Percentiles rank a stretch among this genome's conserved stretches.
These are phyloP conservation scores for Speleostelium caveatum DNA, from an alignment of 78 protist species.

Conservation along the genomic window DNA sequence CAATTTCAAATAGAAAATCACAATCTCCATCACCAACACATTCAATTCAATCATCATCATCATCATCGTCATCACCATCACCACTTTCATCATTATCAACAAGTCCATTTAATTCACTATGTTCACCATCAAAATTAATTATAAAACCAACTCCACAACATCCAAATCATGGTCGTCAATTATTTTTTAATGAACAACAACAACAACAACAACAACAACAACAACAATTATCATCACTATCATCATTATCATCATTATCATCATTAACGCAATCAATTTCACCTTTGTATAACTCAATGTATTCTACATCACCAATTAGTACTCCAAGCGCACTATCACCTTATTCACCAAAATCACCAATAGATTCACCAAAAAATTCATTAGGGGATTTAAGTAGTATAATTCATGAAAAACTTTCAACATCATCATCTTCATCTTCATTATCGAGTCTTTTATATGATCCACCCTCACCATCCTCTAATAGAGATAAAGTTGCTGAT, in stretches of 20 bases:
- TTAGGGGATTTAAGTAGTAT: too few species aligned
- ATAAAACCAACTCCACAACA: background rate
- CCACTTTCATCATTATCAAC: constrained; percentile 11
- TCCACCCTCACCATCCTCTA: background rate
- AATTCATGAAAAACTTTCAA: too few species aligned
- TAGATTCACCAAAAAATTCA: background rate
- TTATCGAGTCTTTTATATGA: too few species aligned
- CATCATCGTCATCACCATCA: background rate
- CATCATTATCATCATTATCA: background rate
- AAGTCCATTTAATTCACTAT: constrained; percentile 9
- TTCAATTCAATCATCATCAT: background rate
- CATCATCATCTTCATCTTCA: too few species aligned
- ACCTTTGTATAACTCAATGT: background rate
- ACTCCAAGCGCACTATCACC: background rate
- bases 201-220: constrained; percentile 29
- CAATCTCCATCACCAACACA: background rate
- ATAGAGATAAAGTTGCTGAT: background rate
- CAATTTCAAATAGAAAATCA: background rate
- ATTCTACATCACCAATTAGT: background rate
- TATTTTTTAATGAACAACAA: background rate
- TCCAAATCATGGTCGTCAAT: background rate
- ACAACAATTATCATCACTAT: background rate
- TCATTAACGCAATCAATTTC: background rate
- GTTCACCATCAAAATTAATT: background rate
- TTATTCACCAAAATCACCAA: background rate